Conservation (phyloP, 2,329 filamentous ascomycete genomes). For the Xylaria arbuscula region DNA sequence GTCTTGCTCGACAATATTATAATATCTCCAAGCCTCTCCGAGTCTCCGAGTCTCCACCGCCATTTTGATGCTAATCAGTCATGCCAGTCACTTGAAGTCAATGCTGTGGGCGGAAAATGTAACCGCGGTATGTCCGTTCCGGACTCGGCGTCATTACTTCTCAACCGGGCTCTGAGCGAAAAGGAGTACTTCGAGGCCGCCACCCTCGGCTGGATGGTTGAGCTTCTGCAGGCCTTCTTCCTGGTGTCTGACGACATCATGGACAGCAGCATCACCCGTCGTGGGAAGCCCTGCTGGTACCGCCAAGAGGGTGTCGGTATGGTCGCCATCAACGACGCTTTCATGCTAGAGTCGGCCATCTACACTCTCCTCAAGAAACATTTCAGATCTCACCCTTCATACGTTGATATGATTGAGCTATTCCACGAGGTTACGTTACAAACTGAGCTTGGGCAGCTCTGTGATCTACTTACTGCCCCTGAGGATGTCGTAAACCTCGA, state of each 20-base stretch:
- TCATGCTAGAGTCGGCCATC: constrained; percentile 92
- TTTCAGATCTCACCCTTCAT: constrained; percentile 87
- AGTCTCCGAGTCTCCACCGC: not conserved
- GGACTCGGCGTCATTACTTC: constrained; percentile 85
- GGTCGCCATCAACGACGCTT: constrained; percentile 98
- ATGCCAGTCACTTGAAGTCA: constrained; percentile 79
- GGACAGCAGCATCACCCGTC: constrained; percentile 94
- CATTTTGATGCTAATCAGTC: constrained; percentile 18
- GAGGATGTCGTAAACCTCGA: constrained; percentile 92
- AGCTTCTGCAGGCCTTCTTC: constrained; percentile 98
- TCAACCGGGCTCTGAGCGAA: constrained; percentile 75
- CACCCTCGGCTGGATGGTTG: constrained; percentile 95
- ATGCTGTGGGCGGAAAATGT: constrained; percentile 94
- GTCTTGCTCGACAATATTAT: not conserved
- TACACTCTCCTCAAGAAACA: constrained; percentile 93
- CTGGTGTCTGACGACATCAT: constrained; percentile 99
- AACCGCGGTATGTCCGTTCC: constrained; percentile 98
- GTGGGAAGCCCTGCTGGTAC: constrained; percentile 97
- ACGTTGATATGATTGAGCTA: constrained; percentile 91
- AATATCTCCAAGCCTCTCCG: not conserved
- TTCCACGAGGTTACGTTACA: constrained; percentile 96
- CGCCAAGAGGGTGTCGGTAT: constrained; percentile 88
- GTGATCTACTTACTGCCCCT: constrained; percentile 93
- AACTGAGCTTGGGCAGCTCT: constrained; percentile 94
- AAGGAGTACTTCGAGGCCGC: constrained; percentile 90